Conservation (phyloP, 352 stramenopile species). For the Phytophthora lateralis region DNA sequence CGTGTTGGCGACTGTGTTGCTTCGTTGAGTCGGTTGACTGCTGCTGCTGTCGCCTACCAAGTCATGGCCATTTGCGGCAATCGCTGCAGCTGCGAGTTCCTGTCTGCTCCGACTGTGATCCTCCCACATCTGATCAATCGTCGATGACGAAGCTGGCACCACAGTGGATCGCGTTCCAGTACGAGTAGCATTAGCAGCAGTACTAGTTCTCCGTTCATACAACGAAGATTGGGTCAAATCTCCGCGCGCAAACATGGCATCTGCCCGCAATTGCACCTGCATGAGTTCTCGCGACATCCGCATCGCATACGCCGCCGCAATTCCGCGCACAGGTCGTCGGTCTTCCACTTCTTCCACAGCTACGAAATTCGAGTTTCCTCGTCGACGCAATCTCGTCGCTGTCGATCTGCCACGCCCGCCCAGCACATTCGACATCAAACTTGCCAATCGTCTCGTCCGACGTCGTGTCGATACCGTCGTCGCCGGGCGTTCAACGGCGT, state of each 20-base stretch:
- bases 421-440: conserved; percentile 78
- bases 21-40: conserved; percentile 18
- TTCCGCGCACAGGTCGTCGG: conserved; percentile 56
- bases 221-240: conserved; percentile 54
- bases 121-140: conserved; percentile 65
- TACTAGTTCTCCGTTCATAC: conserved; percentile 30
- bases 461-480: conserved; percentile 69
- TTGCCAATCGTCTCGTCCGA: conserved; percentile 64
- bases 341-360: conserved; percentile 34
- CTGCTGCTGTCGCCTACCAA: conserved; percentile 14
- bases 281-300: conserved; percentile 82
- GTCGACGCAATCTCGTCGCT: conserved; percentile 22
- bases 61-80: conserved; percentile 20
- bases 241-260: conserved; percentile 76
- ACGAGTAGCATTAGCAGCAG: conserved; percentile 4
- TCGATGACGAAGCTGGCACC: conserved; percentile 9
- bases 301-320: conserved; percentile 70
- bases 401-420: conserved; percentile 22
- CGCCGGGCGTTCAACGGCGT: conserved; percentile 56
- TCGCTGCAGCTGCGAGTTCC: conserved; percentile 38
- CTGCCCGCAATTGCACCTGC: conserved; percentile 66
- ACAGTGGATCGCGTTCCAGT: conserved; percentile 40
- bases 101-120: conserved; percentile 60
- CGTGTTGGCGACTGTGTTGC: conserved; percentile 38
- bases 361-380: conserved; percentile 28